phyloP scores from a whole-genome alignment of 164 flowering plant genomes.

The Taxillus chinensis region DNA sequence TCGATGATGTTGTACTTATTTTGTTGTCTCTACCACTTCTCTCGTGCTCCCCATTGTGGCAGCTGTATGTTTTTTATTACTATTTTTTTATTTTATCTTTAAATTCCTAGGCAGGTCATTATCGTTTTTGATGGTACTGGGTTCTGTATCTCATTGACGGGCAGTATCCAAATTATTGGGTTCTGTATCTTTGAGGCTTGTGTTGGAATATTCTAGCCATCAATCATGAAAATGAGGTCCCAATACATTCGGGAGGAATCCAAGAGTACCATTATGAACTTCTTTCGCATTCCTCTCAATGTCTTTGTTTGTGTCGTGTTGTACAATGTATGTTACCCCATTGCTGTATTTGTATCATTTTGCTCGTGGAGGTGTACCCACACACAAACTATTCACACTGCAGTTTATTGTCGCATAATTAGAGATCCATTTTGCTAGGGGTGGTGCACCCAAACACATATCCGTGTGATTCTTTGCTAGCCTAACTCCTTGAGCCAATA shows the following conservation, averaged over 20 bases:
- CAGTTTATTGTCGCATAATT: too few relatives aligned
- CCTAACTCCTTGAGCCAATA: too few relatives aligned
- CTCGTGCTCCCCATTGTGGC: conserved; percentile 68
- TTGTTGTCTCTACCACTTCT: conserved; percentile 53
- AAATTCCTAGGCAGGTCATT: too few relatives aligned
- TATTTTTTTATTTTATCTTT: too few relatives aligned
- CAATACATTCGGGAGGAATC: conserved; percentile 98
- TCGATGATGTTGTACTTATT: conserved; percentile 11
- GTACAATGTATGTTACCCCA: conserved; percentile 56
- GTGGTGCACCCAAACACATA: too few relatives aligned
- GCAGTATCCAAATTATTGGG: conserved; percentile 75
- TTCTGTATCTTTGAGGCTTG: conserved; percentile 88
- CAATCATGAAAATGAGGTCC: conserved; percentile 97
- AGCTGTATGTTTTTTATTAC: conserved; percentile 34
- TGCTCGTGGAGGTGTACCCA: too few relatives aligned
- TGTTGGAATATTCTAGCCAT: conserved; percentile 97
- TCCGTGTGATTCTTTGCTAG: too few relatives aligned
- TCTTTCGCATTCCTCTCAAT: conserved; percentile 95
- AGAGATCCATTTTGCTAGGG: too few relatives aligned
- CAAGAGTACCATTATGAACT: conserved; percentile 96
- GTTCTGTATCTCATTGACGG: conserved; percentile 70
- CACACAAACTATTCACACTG: too few relatives aligned
- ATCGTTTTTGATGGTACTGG: conserved; percentile 11
- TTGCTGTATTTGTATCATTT: too few relatives aligned
- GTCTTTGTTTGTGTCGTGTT: conserved; percentile 85